phyloP scores from a whole-genome alignment of 139 green algal genomes.

The Chlamydomonas sphaeroides region DNA sequence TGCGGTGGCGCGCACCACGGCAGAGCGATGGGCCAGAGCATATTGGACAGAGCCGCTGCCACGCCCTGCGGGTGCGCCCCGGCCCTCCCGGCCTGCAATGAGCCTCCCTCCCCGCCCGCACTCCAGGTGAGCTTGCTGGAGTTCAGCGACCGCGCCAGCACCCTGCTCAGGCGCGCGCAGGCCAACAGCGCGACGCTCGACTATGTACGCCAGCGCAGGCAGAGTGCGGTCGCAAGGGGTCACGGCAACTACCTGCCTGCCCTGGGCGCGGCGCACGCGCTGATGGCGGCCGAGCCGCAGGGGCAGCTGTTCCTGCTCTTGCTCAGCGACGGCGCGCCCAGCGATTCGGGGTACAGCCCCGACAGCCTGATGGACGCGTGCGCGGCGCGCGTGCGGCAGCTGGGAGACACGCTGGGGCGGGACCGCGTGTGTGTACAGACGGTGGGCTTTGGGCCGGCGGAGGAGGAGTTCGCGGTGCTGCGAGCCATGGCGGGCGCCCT shows the following conservation, averaged over 20 bases:
- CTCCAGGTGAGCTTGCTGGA: conserved; percentile 45
- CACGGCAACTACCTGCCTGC: conserved; percentile 44
- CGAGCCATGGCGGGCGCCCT: conserved; percentile 43
- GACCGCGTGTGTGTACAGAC: conserved; percentile 47
- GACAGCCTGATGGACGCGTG: neutral
- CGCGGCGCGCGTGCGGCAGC: conserved; percentile 2
- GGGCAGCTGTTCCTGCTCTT: conserved; percentile 45
- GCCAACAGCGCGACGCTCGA: neutral
- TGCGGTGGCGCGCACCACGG: too few relatives aligned
- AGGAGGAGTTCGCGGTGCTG: conserved; percentile 49
- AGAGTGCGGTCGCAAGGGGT: too few relatives aligned
- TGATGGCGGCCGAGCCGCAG: neutral
- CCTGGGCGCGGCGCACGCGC: conserved; percentile 5
- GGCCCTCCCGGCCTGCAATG: too few relatives aligned
- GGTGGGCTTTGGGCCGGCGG: conserved; percentile 47
- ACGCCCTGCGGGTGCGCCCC: too few relatives aligned
- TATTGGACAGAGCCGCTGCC: too few relatives aligned
- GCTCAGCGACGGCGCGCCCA: conserved; percentile 53
- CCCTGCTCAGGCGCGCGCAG: neutral
- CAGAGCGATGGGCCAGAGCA: too few relatives aligned
- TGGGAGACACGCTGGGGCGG: conserved; percentile 47
- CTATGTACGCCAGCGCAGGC: neutral
- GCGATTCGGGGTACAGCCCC: conserved; percentile 26
- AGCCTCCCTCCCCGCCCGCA: too few relatives aligned
- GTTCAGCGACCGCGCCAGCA: conserved; percentile 27